Evolutionary conservation across 225 moss, liverwort and hornwort species (phyloP), one percentile per base, ranked within the genome.

Genomic region (Climacium dendroides): DNA sequence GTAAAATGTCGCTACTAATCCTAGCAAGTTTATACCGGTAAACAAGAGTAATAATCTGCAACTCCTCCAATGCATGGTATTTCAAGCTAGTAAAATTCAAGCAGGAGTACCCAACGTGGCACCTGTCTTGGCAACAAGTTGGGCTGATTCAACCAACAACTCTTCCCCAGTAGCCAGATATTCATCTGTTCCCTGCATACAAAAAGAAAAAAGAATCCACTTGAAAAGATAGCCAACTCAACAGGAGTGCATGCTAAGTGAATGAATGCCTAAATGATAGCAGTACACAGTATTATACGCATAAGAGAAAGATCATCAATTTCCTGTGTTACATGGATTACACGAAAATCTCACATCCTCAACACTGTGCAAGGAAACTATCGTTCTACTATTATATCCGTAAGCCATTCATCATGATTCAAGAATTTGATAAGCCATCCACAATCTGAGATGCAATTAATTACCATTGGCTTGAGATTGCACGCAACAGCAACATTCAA

Each of bases 381-480:
- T n/a, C n/a, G n/a, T n/a, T n/a, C n/a, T 8, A 43, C 8, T 50
- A 54, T 8, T n/a, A 39, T 32, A 53, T 29, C 39, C 54, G n/a
- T 52, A 41, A 90, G 59, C 52, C 41, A 71, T 63, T 64, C 55
- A 63, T 84, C 65, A 67, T 10, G 23, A 65, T 41, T 57, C 71
- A 70, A 26, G n/a, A 55, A 22, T 74, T 58, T 70, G 53, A 83
- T 50, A n/a, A 58, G 64, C 72, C 59, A 72, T 78, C 57, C 78
- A 66, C 65, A 83, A 83, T 70, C n/a, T 83, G 76, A 84, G 53
- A 83, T 70, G 69, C 34, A 64, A 69, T 53, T 23, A 61, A 64
- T 59, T 93, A 99, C 98, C 97, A 99, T 97, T 84, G 96, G 90
- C 88, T 94, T 94, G 72, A 99, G 89, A 83, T 96, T 96, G 94